Evolutionary conservation across 139 green algal species (phyloP), one percentile per base, ranked within the genome.

Genomic region (Chlorella sp.): DNA sequence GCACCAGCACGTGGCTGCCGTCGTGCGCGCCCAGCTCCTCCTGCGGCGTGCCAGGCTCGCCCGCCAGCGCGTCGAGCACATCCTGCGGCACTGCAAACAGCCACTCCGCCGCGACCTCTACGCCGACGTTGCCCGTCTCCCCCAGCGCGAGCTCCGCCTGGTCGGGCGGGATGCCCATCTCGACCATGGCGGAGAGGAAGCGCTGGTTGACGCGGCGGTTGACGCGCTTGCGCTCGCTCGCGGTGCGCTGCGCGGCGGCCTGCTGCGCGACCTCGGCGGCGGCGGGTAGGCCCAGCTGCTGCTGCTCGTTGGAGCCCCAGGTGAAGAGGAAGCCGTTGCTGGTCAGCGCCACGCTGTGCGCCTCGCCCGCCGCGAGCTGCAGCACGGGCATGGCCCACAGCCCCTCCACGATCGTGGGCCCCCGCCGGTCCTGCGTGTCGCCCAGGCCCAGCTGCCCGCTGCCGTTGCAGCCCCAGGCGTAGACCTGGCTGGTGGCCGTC

Each of bases 21-120:
- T 84, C 71, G 60, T 74, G 51, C 25, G 50, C 53, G 35, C 41
- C 67, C 29, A 71, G 51, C 27, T 83, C 71, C 45, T 76, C 78
- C 42, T 77, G 46, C 17, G 74, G 73, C 17, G 81, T 84, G 50
- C 76, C 71, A 36, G 73, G 71, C 19, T 88, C 86, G 4, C 65
- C 83, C 31, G 46, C 76, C 61, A 89, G 62, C 61, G 67, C 77
- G 59, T 90, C 82, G 42, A 90, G 70, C 12, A 89, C 70, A 35
- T 87, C 76, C 48, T 88, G 81, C 12, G 84, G 86, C 41, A 85
- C 72, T 14, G 67, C 72, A 82, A 94, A 96, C 48, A 97, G 86
- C 92, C 92, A 97, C 81, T 97, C 93, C 0, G 92, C 90, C 8
- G 93, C 93, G 40, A 96, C 89, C 83, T 97, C 93, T n/a, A 97